phyloP scores from a whole-genome alignment of 139 green algal genomes.

The Coelastrella sp. region DNA sequence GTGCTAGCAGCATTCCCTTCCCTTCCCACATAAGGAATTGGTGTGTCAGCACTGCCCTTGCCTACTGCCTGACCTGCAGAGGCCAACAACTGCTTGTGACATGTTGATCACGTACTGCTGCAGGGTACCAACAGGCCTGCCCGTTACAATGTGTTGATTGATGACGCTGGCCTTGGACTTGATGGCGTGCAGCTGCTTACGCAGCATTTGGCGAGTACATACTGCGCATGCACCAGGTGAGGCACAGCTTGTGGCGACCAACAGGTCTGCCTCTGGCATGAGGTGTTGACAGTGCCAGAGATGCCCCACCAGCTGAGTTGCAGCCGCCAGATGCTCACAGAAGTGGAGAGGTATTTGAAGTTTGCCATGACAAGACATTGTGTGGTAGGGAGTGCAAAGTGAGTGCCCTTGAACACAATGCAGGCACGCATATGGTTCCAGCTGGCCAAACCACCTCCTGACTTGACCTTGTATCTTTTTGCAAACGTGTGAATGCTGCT shows the following conservation, averaged over 20 bases:
- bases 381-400: too few species aligned
- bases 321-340: not conserved
- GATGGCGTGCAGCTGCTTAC: constrained; percentile 36
- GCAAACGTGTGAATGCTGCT: not conserved
- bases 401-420: too few species aligned
- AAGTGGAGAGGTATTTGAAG: not conserved
- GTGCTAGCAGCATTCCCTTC: too few species aligned
- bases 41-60: too few species aligned
- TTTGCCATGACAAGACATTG: not conserved
- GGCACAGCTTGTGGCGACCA: not conserved
- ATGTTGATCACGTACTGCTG: not conserved
- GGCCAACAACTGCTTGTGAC: too few species aligned
- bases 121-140: constrained; percentile 45
- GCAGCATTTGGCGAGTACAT: constrained; percentile 8
- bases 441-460: too few species aligned
- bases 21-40: too few species aligned
- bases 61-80: too few species aligned
- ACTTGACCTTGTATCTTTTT: too few species aligned
- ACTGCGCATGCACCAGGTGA: constrained; percentile 40
- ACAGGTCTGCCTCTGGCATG: not conserved
- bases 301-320: not conserved
- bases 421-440: too few species aligned
- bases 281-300: not conserved
- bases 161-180: constrained; percentile 6
- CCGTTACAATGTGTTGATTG: constrained; percentile 41